Evolutionary conservation across 192 early-diverging fungal genomes (phyloP).

Genomic region (Coemansia sp.): DNA sequence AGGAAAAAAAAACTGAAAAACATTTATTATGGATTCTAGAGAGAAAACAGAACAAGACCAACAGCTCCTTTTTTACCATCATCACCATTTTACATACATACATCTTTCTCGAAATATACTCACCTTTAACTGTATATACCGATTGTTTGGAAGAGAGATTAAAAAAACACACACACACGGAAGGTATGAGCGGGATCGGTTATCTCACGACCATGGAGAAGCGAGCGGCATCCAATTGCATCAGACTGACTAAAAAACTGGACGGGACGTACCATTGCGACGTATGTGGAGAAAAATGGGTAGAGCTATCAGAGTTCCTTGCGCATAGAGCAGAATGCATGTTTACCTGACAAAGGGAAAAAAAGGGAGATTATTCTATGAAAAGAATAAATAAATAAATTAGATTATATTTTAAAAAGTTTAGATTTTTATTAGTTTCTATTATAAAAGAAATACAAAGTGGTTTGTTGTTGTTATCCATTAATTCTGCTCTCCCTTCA

Average conservation of each 20-base stretch:
- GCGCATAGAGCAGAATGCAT: constrained; percentile 44
- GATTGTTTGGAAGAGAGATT: too few species aligned
- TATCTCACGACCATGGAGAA: background rate
- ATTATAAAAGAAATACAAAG: background rate
- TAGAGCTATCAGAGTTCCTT: constrained; percentile 35
- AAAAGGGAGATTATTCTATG: background rate
- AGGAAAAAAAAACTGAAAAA: too few species aligned
- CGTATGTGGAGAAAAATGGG: constrained; percentile 31
- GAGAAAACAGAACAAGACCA: too few species aligned
- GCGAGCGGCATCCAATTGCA: background rate
- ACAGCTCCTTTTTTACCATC: too few species aligned
- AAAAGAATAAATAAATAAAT: constrained; percentile 7
- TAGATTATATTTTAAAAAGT: background rate
- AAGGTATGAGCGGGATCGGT: background rate
- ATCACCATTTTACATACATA: too few species aligned
- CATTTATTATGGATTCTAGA: too few species aligned
- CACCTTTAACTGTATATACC: too few species aligned
- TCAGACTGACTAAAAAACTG: too few species aligned
- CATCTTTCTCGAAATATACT: too few species aligned
- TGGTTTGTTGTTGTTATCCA: background rate
- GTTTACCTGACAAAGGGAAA: constrained; percentile 12
- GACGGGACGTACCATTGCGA: constrained; percentile 13
- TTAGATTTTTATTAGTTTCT: background rate
- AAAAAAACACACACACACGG: background rate
- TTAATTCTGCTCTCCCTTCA: background rate